A percentile compares a stretch with the other conserved stretches of the same genome.
Evolutionary conservation across 2,329 filamentous ascomycete genomes (phyloP).

Genomic region (Fusarium staphyleae): DNA sequence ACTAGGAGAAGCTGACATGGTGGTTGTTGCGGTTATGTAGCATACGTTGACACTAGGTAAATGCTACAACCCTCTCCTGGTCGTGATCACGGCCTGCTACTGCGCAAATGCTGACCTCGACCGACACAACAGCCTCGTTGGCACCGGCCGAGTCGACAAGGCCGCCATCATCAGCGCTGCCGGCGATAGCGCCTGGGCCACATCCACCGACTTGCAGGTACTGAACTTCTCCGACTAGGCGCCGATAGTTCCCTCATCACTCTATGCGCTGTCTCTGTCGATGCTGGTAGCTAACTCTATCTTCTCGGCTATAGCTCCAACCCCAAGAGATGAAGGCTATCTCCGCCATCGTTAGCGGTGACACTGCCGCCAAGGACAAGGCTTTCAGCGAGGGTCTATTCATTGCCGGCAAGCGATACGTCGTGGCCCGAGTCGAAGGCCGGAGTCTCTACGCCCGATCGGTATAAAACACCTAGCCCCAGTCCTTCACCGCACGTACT

Average conservation of each 20-base stretch:
- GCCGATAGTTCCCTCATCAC: neutral
- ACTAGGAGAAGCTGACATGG: constrained; percentile 25
- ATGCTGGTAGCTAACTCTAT: constrained; percentile 13
- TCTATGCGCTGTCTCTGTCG: constrained; percentile 6
- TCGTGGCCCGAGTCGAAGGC: constrained; percentile 78
- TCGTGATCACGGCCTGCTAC: constrained; percentile 1
- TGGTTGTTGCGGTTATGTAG: constrained; percentile 42
- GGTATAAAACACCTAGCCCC: constrained; percentile 58
- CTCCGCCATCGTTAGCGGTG: constrained; percentile 57
- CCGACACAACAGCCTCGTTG: constrained; percentile 70
- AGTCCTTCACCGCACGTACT: neutral
- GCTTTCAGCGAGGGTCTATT: constrained; percentile 77
- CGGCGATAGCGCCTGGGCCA: constrained; percentile 82
- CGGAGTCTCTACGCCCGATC: constrained; percentile 85
- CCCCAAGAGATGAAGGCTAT: constrained; percentile 67
- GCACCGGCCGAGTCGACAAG: constrained; percentile 80
- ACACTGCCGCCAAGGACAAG: constrained; percentile 62
- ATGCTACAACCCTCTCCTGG: constrained; percentile 6
- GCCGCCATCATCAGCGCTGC: constrained; percentile 83
- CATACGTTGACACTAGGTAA: constrained; percentile 62
- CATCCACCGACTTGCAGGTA: constrained; percentile 76
- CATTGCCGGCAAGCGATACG: constrained; percentile 78
- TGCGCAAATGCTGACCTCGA: constrained; percentile 35
- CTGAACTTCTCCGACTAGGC: constrained; percentile 37
- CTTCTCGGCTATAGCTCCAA: constrained; percentile 42